phyloP scores from a whole-genome alignment of 1,139 yeast genomes.

The Suhomyces bribrorum region DNA sequence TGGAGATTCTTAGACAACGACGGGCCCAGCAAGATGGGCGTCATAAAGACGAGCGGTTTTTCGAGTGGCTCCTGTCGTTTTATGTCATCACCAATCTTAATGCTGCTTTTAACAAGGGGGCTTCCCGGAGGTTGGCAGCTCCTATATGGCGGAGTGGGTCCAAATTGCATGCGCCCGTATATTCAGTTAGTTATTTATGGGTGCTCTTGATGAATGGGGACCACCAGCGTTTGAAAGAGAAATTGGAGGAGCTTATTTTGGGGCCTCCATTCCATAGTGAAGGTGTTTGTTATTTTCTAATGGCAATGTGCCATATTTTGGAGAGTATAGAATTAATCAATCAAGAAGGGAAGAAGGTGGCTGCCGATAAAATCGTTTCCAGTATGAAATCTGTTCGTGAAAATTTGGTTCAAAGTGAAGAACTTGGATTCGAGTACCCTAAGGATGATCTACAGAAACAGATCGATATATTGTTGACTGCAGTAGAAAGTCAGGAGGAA shows the following conservation, averaged over 20 bases:
- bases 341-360: not conserved
- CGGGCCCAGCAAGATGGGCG: not conserved
- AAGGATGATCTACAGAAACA: constrained; percentile 20
- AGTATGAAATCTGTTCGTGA: constrained; percentile 1
- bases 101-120: constrained; percentile 10
- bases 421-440: constrained; percentile 33
- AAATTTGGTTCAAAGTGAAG: constrained; percentile 25
- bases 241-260: constrained; percentile 41
- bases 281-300: constrained; percentile 41
- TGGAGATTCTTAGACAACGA: constrained; percentile 34
- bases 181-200: constrained; percentile 41
- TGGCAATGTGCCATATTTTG: constrained; percentile 30
- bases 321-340: constrained; percentile 16
- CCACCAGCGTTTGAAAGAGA: constrained; percentile 27
- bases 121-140: constrained; percentile 24
- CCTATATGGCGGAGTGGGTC: constrained; percentile 46
- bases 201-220: constrained; percentile 30
- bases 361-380: not conserved
- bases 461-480: constrained; percentile 6
- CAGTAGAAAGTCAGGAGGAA: constrained; percentile 3
- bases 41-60: constrained; percentile 32
- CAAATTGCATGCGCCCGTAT: constrained; percentile 37
- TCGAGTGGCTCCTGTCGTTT: constrained; percentile 37
- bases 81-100: constrained; percentile 17
- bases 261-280: constrained; percentile 49